Conservation (phyloP, 2,329 filamentous ascomycete genomes). For the Fusarium subtropicale region DNA sequence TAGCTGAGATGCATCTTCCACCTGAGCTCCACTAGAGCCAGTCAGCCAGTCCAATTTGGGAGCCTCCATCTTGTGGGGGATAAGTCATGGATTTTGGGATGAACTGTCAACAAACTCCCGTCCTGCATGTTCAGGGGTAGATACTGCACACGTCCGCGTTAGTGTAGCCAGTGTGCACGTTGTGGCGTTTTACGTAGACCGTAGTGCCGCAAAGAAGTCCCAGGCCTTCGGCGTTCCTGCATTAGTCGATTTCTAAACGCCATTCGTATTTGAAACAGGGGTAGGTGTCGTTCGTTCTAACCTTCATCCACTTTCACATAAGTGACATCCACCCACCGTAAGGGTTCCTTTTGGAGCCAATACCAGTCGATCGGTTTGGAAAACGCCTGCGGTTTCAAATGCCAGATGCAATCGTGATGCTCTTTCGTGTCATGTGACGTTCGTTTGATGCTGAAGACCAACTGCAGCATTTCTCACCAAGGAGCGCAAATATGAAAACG, state of each 20-base stretch:
- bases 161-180: conserved; percentile 39
- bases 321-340: conserved; percentile 23
- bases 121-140: conserved; percentile 43
- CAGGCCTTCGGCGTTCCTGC: conserved; percentile 47
- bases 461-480: conserved; percentile 13
- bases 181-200: conserved; percentile 41
- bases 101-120: conserved; percentile 45
- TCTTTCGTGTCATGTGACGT: conserved; percentile 39
- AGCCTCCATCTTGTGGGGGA: conserved; percentile 38
- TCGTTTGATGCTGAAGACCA: conserved; percentile 1
- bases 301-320: conserved; percentile 26
- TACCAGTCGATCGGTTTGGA: conserved; percentile 15
- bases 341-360: conserved; percentile 12
- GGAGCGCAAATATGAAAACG: conserved; percentile 25
- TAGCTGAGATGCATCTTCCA: conserved; percentile 20
- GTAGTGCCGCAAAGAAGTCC: conserved; percentile 43
- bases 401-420: conserved; percentile 18
- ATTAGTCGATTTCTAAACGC: conserved; percentile 47
- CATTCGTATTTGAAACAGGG: conserved; percentile 47
- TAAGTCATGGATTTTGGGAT: conserved; percentile 39
- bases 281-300: conserved; percentile 37
- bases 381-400: conserved; percentile 21
- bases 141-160: conserved; percentile 32
- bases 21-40: conserved; percentile 34
- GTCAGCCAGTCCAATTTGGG: conserved; percentile 33